Evolutionary conservation across 352 stramenopile species (phyloP), one percentile per base, ranked within the genome.

Genomic region (Phytophthora fragariae): DNA sequence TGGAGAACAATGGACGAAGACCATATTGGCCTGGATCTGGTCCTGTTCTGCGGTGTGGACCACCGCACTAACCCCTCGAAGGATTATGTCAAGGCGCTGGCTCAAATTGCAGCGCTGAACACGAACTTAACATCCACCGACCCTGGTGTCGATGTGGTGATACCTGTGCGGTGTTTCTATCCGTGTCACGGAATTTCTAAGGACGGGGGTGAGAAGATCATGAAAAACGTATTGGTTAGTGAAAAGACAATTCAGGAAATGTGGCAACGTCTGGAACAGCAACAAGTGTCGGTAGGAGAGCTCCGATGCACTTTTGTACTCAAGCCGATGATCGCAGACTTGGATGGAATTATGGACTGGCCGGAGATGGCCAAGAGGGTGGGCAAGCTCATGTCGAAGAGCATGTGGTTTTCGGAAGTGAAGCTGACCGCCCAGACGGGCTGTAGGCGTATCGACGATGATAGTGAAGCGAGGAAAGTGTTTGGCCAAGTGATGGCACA

Each of bases 271-370:
- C 8, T 61, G 55, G 15, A 49, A 10, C 12, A 31, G 47, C 19
- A 21, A 33, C 15, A 50, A 14, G 15, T 47, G n/a, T 15, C 31
- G 24, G 24, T 27, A 14, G 31, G 33, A 19, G 5, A 49, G 33
- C 9, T 61, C 9, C 55, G 19, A 49, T 61, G 33, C 55, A 61
- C 55, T 14, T 61, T 63, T n/a, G 37, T 54, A 14, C 55, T 61
- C 14, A 61, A 49, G 24, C n/a, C 31, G 2, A 61, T 61, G 55
- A 49, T 50, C 15, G 33, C 27, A 14, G 55, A 61, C n/a, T 61
- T 50, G 10, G 55, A 61, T 31, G 10, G 19, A 29, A 24, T 50
- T 7, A 35, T 12, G 19, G 9, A 61, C 5, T 41, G n/a, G 47
- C 47, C 55, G 1, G 33, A 61, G 33, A 50, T 62, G 19, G 56